A percentile compares a stretch with the other conserved stretches of the same genome.
phyloP scores from a whole-genome alignment of 1,284 basidiomycete species.

The Ganoderma lucidum region DNA sequence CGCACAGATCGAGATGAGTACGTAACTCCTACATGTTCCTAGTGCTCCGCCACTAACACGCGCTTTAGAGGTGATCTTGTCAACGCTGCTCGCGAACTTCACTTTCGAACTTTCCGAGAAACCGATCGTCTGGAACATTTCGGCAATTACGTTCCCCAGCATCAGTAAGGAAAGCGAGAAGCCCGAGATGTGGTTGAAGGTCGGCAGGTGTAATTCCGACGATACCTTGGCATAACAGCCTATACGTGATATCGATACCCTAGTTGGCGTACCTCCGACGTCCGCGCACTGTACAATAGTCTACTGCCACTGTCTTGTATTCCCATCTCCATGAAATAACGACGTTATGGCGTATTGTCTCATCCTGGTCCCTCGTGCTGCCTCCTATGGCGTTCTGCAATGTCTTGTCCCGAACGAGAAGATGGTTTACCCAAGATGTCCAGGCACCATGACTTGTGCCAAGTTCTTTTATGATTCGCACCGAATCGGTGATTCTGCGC shows the following conservation, averaged over 20 bases:
- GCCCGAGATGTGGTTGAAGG: constrained; percentile 38
- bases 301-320: not conserved
- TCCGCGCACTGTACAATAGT: not conserved
- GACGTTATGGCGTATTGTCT: not conserved
- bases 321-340: not conserved
- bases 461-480: not conserved
- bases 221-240: not conserved
- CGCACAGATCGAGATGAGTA: constrained; percentile 37
- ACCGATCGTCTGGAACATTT: constrained; percentile 40
- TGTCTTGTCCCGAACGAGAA: not conserved
- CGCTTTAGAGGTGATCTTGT: constrained; percentile 34
- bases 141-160: constrained; percentile 38
- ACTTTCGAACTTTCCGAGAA: constrained; percentile 31
- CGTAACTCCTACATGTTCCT: constrained; percentile 20
- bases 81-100: constrained; percentile 34
- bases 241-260: not conserved
- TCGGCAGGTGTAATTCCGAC: constrained; percentile 10
- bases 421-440: not conserved
- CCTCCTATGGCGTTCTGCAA: not conserved
- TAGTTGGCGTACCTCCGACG: not conserved
- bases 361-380: not conserved
- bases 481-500: not conserved
- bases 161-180: constrained; percentile 35
- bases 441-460: not conserved
- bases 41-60: not conserved